These are phyloP conservation scores for Solanum chmielewskii DNA, from an alignment of 257 asterid species.

Conservation along the genomic window DNA sequence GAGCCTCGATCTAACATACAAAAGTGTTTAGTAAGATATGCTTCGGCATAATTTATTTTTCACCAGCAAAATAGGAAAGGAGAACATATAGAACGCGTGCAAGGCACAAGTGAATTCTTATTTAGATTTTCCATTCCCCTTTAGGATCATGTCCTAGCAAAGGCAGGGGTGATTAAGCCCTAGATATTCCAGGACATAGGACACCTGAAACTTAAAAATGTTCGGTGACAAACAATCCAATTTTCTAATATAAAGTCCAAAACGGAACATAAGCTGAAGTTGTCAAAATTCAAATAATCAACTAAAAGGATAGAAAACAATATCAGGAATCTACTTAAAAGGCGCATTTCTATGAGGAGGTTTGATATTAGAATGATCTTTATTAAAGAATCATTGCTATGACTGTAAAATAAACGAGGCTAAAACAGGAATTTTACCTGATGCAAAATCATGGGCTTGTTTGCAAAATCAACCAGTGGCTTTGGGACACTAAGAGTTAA, in stretches of 20 bases:
- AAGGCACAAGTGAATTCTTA: neutral
- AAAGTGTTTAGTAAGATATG: neutral
- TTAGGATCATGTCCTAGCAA: neutral
- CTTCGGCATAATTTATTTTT: neutral
- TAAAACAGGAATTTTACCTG: slow-evolving; percentile 36
- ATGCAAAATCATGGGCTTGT: slow-evolving; percentile 98
- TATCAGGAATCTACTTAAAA: neutral
- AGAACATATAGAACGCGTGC: neutral
- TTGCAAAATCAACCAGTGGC: slow-evolving; percentile 92
- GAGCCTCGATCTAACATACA: slow-evolving; percentile 71
- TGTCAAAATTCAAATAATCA: neutral
- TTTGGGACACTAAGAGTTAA: slow-evolving; percentile 79
- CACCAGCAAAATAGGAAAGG: neutral
- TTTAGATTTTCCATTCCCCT: neutral
- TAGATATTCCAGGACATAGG: neutral
- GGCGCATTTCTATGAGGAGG: neutral
- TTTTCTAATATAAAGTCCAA: neutral
- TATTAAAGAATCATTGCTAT: neutral
- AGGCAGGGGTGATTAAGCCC: neutral
- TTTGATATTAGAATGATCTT: neutral
- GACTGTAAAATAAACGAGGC: neutral
- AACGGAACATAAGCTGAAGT: neutral
- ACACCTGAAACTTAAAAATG: neutral
- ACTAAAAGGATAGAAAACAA: neutral
- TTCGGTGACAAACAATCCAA: neutral